Evolutionary conservation across 2,329 filamentous ascomycete species (phyloP).

Genomic region (Didymosphaeria variabile): DNA sequence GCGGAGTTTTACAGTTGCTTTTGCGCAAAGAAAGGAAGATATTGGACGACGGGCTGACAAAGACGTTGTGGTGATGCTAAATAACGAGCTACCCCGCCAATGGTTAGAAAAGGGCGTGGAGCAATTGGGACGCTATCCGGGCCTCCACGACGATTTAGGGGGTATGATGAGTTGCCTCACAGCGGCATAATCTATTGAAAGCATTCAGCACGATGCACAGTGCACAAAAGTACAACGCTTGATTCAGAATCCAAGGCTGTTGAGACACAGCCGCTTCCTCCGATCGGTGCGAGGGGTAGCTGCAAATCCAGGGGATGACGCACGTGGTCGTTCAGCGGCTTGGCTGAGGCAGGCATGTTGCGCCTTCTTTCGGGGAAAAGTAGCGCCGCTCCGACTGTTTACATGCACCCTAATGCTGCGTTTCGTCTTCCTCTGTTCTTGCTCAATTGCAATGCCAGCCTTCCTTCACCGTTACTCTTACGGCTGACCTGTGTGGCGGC

Average conservation of each 20-base stretch:
- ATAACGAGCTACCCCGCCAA: slow-evolving; percentile 23
- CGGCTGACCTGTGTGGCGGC: background rate
- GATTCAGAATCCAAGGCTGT: background rate
- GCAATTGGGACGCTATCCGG: slow-evolving; percentile 11
- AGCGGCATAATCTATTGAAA: background rate
- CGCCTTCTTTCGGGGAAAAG: background rate
- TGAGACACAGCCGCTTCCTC: background rate
- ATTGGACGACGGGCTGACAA: slow-evolving; percentile 22
- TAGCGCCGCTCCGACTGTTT: background rate
- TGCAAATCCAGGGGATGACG: background rate
- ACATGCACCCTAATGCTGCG: background rate
- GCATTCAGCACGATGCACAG: background rate
- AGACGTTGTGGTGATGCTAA: slow-evolving; percentile 23
- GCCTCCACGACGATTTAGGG: background rate
- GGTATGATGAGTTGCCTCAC: background rate
- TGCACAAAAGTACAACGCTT: background rate
- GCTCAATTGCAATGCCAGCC: background rate
- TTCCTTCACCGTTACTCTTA: background rate
- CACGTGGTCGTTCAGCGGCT: background rate
- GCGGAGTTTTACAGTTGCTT: slow-evolving; percentile 9
- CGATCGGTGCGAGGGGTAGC: background rate
- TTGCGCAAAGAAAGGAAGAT: slow-evolving; percentile 20
- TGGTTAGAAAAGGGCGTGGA: slow-evolving; percentile 9
- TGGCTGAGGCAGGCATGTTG: no score
- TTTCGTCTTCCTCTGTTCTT: background rate